Evolutionary conservation across 306 rosid genomes (phyloP).

Genomic region (Potentilla sterilis): DNA sequence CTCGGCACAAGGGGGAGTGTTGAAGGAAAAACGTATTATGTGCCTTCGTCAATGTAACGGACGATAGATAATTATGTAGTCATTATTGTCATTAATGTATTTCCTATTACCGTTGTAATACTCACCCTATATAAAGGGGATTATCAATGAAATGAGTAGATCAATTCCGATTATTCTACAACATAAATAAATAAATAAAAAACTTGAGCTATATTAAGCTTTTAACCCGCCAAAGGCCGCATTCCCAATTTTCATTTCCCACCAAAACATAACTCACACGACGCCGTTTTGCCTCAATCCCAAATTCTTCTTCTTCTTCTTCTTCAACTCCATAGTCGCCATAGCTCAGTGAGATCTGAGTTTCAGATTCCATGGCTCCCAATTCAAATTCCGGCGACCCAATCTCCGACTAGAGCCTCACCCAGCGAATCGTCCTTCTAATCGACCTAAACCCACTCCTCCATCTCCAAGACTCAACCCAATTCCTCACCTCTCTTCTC

Average conservation of each 20-base stretch:
- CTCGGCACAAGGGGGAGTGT: too few species aligned
- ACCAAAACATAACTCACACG: conserved; percentile 2
- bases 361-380: conserved; percentile 31
- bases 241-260: not conserved
- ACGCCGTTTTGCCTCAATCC: not conserved
- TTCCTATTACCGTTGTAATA: too few species aligned
- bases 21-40: too few species aligned
- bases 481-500: conserved; percentile 37
- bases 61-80: too few species aligned
- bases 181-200: too few species aligned
- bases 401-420: conserved; percentile 39
- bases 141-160: too few species aligned
- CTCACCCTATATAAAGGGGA: too few species aligned
- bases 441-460: conserved; percentile 60
- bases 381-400: conserved; percentile 27
- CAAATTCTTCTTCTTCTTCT: not conserved
- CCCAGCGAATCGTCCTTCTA: conserved; percentile 64
- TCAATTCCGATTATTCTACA: too few species aligned
- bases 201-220: too few species aligned
- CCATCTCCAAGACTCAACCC: conserved; percentile 29
- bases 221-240: not conserved
- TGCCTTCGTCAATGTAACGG: too few species aligned
- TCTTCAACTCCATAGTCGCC: not conserved
- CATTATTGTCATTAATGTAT: too few species aligned
- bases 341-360: not conserved